Evolutionary conservation across 2,329 filamentous ascomycete species (phyloP).

Genomic region (Diaporthe vaccinii): DNA sequence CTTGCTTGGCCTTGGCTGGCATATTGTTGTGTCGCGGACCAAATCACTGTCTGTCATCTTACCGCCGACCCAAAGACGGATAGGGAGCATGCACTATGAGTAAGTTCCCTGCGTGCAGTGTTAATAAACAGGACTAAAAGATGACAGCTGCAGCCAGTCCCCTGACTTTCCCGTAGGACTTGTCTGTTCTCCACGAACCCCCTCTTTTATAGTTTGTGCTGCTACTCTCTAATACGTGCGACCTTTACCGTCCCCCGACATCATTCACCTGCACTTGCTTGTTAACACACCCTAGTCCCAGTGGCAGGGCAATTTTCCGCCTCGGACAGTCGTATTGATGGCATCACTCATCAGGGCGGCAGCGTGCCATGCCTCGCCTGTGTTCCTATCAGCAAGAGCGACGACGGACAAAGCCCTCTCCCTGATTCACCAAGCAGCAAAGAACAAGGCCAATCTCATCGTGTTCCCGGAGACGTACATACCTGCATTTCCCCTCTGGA

Average conservation of each 20-base stretch:
- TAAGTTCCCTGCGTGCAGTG: not conserved
- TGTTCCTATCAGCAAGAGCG: constrained; percentile 41
- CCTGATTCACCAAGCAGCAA: constrained; percentile 41
- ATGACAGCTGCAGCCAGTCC: constrained; percentile 9
- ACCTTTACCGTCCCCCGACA: not conserved
- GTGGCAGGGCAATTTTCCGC: not conserved
- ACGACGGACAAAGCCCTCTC: constrained; percentile 41
- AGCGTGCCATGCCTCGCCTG: constrained; percentile 39
- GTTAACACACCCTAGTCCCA: not conserved
- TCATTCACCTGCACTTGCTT: not conserved
- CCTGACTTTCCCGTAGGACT: not conserved
- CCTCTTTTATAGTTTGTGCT: not conserved
- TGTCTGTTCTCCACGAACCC: not conserved
- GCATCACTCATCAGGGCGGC: constrained; percentile 16
- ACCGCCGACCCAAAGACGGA: not conserved
- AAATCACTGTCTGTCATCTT: not conserved
- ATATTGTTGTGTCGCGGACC: not conserved
- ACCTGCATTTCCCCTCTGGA: constrained; percentile 37
- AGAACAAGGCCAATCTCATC: constrained; percentile 40
- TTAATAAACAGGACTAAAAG: constrained; percentile 9
- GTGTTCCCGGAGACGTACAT: constrained; percentile 42
- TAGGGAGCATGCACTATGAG: not conserved
- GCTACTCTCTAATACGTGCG: not conserved
- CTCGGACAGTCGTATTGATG: not conserved
- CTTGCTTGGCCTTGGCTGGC: not conserved